A percentile compares a stretch with the other conserved stretches of the same genome.
Conservation (phyloP, 768 basidiomycete genomes). For the Hypholoma fasciculare region DNA sequence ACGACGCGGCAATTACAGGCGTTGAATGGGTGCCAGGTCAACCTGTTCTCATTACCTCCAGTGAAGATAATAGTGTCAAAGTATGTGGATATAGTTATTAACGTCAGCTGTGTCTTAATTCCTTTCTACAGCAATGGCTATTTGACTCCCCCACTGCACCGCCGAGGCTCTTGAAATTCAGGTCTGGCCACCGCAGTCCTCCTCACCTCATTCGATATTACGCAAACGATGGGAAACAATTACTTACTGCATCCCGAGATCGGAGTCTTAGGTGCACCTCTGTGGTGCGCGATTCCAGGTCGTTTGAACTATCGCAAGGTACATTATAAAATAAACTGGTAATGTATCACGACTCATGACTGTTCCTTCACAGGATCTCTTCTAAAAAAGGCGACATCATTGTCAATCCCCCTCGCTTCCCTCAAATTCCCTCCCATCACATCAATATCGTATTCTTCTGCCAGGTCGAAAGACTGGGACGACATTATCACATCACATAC, state of each 20-base stretch:
- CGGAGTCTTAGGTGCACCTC: conserved; percentile 87
- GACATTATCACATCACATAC: conserved; percentile 90
- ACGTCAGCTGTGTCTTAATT: background rate
- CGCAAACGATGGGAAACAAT: conserved; percentile 94
- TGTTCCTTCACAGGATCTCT: conserved; percentile 63
- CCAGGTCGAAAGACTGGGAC: conserved; percentile 95
- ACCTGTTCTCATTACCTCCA: conserved; percentile 85
- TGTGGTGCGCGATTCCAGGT: conserved; percentile 92
- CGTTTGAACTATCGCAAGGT: conserved; percentile 95
- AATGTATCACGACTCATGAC: background rate
- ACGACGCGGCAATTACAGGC: conserved; percentile 81
- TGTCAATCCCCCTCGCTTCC: conserved; percentile 77
- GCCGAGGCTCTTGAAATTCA: conserved; percentile 87
- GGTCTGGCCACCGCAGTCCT: conserved; percentile 90
- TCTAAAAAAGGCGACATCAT: conserved; percentile 72
- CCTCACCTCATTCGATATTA: conserved; percentile 94
- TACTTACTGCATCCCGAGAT: conserved; percentile 88
- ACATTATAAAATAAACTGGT: conserved; percentile 3
- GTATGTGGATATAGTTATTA: conserved; percentile 36
- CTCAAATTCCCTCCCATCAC: conserved; percentile 85
- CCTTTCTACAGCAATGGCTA: conserved; percentile 82
- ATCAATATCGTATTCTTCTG: conserved; percentile 74
- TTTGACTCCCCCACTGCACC: conserved; percentile 89
- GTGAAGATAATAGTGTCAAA: conserved; percentile 95
- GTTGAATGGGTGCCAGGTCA: conserved; percentile 94